These are phyloP conservation scores for Leccinum subrobustum DNA, from an alignment of 1,284 basidiomycete species.

Conservation along the genomic window DNA sequence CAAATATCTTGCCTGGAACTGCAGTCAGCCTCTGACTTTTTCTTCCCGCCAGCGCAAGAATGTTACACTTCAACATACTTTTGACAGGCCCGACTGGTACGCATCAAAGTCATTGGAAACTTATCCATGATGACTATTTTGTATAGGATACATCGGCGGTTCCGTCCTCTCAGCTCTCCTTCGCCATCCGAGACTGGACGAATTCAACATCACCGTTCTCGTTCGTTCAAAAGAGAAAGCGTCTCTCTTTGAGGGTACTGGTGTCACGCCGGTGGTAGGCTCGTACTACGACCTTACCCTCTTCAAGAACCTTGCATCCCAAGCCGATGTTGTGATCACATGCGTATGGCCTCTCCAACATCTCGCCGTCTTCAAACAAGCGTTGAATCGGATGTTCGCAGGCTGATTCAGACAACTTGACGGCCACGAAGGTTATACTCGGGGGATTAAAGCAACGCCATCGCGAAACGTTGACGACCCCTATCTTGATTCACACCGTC, in stretches of 20 bases:
- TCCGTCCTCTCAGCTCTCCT: conserved; percentile 47
- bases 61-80: conserved; percentile 14
- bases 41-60: conserved; percentile 1
- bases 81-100: conserved; percentile 21
- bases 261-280: conserved; percentile 42
- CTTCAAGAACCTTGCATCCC: conserved; percentile 37
- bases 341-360: conserved; percentile 35
- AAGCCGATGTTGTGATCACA: conserved; percentile 48
- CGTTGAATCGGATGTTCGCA: not conserved
- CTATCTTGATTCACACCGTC: conserved; percentile 35
- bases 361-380: not conserved
- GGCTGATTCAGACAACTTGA: conserved; percentile 24
- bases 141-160: conserved; percentile 53
- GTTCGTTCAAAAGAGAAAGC: conserved; percentile 43
- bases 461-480: conserved; percentile 17
- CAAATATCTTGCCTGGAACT: not conserved
- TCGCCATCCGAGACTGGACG: conserved; percentile 38
- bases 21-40: not conserved
- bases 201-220: conserved; percentile 43
- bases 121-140: not conserved
- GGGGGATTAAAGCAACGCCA: conserved; percentile 25
- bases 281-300: conserved; percentile 37
- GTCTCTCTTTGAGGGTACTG: conserved; percentile 24
- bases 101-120: not conserved
- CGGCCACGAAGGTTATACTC: conserved; percentile 22